Conservation (phyloP, 2,329 filamentous ascomycete species). For the Colletotrichum sp. region DNA sequence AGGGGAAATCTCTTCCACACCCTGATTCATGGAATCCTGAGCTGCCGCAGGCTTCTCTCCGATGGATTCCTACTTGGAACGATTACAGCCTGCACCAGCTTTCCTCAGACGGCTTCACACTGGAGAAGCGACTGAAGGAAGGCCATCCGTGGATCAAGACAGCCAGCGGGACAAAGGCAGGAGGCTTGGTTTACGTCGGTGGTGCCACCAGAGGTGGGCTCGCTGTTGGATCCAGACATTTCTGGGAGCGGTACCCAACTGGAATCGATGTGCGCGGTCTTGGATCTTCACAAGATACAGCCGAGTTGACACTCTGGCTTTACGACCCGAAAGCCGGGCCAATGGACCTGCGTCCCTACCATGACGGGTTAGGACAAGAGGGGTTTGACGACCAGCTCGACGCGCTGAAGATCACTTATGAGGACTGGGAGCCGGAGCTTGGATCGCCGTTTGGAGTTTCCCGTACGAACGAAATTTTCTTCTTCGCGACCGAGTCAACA, state of each 20-base stretch:
- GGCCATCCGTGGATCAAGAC: slow-evolving; percentile 65
- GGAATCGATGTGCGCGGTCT: slow-evolving; percentile 60
- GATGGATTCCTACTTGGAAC: slow-evolving; percentile 64
- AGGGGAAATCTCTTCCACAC: slow-evolving; percentile 48
- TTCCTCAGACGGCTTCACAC: slow-evolving; percentile 63
- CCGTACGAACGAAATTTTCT: slow-evolving; percentile 60
- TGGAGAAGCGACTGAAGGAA: slow-evolving; percentile 65
- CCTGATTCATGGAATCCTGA: slow-evolving; percentile 50
- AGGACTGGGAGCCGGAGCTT: slow-evolving; percentile 63
- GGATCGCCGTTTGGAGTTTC: slow-evolving; percentile 63
- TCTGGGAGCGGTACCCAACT: slow-evolving; percentile 69
- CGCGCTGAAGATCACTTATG: slow-evolving; percentile 67
- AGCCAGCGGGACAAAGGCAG: slow-evolving; percentile 58
- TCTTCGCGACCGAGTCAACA: slow-evolving; percentile 59
- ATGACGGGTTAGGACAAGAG: slow-evolving; percentile 61
- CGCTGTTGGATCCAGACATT: slow-evolving; percentile 62
- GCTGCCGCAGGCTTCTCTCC: slow-evolving; percentile 46
- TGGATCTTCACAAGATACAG: slow-evolving; percentile 45
- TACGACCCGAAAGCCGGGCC: slow-evolving; percentile 62
- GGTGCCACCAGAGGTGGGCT: slow-evolving; percentile 61
- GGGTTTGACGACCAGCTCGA: slow-evolving; percentile 63
- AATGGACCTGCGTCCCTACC: slow-evolving; percentile 61
- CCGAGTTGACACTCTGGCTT: slow-evolving; percentile 63
- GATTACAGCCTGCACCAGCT: slow-evolving; percentile 63
- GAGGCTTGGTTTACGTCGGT: slow-evolving; percentile 64